phyloP scores from a whole-genome alignment of 2,329 filamentous ascomycete species.

The Sporothrix mexicana region DNA sequence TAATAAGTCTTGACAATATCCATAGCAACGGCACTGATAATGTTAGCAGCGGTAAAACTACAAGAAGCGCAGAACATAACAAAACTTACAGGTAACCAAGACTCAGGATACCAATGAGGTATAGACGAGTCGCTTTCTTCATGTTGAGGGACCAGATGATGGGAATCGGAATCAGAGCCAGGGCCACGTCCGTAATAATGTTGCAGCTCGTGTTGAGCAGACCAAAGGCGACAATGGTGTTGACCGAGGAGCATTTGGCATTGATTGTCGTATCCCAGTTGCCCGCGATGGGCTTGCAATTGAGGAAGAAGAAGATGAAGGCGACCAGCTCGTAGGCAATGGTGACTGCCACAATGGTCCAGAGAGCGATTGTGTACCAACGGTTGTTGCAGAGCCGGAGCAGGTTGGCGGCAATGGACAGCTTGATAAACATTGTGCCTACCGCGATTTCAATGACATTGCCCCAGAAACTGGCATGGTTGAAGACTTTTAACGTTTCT shows the following conservation, averaged over 20 bases:
- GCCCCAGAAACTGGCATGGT: constrained; percentile 53
- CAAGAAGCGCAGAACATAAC: no score
- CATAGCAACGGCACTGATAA: constrained; percentile 47
- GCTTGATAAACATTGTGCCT: constrained; percentile 37
- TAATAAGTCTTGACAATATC: constrained; percentile 50
- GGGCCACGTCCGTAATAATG: constrained; percentile 52
- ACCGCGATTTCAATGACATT: constrained; percentile 51
- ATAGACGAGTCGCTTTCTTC: constrained; percentile 47
- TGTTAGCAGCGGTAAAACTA: background rate
- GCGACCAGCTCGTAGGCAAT: constrained; percentile 39
- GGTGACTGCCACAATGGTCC: constrained; percentile 39
- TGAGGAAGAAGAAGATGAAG: constrained; percentile 39
- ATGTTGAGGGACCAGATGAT: constrained; percentile 52
- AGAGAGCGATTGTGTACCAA: constrained; percentile 42
- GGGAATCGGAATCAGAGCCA: constrained; percentile 50
- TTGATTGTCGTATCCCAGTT: constrained; percentile 38
- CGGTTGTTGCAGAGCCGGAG: constrained; percentile 38
- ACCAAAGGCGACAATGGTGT: constrained; percentile 46
- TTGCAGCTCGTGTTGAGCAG: constrained; percentile 51
- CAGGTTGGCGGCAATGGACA: constrained; percentile 39
- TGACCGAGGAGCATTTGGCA: constrained; percentile 37
- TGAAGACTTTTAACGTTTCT: constrained; percentile 45
- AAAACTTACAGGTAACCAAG: constrained; percentile 50
- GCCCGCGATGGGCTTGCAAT: constrained; percentile 39
- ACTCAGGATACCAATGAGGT: constrained; percentile 50